A percentile compares a stretch with the other conserved stretches of the same genome.
Conservation (phyloP, 2,329 filamentous ascomycete genomes). For the Colletotrichum caudatum region DNA sequence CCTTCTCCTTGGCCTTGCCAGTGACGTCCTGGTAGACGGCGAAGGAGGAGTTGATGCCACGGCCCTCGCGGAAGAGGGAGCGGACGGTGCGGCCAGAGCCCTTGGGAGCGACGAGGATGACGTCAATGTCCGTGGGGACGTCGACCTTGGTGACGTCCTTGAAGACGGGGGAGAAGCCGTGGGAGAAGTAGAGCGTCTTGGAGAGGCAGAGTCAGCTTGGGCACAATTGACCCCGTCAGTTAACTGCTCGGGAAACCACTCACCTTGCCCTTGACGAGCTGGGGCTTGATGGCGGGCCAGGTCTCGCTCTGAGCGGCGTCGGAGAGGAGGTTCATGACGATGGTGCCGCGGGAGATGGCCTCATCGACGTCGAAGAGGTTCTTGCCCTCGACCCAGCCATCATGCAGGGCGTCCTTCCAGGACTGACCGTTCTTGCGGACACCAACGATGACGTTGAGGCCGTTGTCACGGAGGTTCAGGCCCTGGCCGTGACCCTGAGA, state of each 20-base stretch:
- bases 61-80: conserved; percentile 98
- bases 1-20: conserved; percentile 98
- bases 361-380: conserved; percentile 99
- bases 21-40: conserved; percentile 99
- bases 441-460: conserved; percentile 98
- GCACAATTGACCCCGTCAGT: conserved; percentile 20
- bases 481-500: conserved; percentile 99
- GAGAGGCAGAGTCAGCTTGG: conserved; percentile 43
- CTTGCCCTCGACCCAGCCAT: conserved; percentile 98
- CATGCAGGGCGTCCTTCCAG: conserved; percentile 96
- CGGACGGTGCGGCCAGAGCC: conserved; percentile 98
- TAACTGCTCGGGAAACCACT: conserved; percentile 48
- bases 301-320: conserved; percentile 99
- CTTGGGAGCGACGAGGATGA: conserved; percentile 99
- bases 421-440: conserved; percentile 98
- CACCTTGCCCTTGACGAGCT: conserved; percentile 98
- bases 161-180: conserved; percentile 99
- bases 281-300: conserved; percentile 97
- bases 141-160: conserved; percentile 99
- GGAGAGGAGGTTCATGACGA: conserved; percentile 99
- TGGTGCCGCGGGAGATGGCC: conserved; percentile 91
- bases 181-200: conserved; percentile 99
- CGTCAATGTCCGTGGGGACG: conserved; percentile 93
- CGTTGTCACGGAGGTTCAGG: conserved; percentile 99
- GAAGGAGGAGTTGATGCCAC: conserved; percentile 99